Base-by-base conservation (phyloP, 2,329 filamentous ascomycete species). In the Byssothecium circinans region DNA sequence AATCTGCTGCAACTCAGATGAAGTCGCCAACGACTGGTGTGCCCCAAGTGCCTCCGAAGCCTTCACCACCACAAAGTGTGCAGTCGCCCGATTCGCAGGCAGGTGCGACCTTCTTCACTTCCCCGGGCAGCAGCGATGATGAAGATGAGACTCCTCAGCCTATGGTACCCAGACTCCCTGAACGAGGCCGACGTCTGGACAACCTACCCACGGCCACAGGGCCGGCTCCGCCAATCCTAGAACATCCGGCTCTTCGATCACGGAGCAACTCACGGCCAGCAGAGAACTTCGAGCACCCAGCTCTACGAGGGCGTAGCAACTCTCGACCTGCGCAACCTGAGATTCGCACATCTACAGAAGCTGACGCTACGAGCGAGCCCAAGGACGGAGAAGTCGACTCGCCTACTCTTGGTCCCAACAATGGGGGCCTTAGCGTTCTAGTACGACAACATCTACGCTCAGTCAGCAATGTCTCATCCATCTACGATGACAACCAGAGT, bases 401-500 rank as follows among this genome's bases (percentile, higher is more conserved):
- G 0, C 91, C 91, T 0, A 95, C 89, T 0, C 74, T 96, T 5
- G 87, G 87, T 2, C 86, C 88, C 0, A 76, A 76, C 14, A 74
- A 75, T 30, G 56, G 68, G 15, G 90, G 89, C 1, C 77, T 96
- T 14, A 92, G 86, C 61, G 88, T 87, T 2, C 81, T 96, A 76
- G 85, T 96, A 37, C 84, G 87, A 25, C 86, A 91, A 52, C 94
- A 97, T 75, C 75, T 97, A 33, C 84, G 94, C 41, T 84, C 84
- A 27, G 84, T 86, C 54, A 97, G 92, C 72, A 86, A 86, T 49
- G 81, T 84, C 12, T 97, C 92, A 1, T 95, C 90, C 0, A 78
- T 94, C 20, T 90, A 89, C 45, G 70, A 59, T 15, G 66, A 69
- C 23, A 47, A 49, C 30, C 63, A 70, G 57, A 50, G 58, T 23